These are phyloP conservation scores for Gossypium davidsonii DNA, from an alignment of 441 rosid genomes.

Conservation along the genomic window DNA sequence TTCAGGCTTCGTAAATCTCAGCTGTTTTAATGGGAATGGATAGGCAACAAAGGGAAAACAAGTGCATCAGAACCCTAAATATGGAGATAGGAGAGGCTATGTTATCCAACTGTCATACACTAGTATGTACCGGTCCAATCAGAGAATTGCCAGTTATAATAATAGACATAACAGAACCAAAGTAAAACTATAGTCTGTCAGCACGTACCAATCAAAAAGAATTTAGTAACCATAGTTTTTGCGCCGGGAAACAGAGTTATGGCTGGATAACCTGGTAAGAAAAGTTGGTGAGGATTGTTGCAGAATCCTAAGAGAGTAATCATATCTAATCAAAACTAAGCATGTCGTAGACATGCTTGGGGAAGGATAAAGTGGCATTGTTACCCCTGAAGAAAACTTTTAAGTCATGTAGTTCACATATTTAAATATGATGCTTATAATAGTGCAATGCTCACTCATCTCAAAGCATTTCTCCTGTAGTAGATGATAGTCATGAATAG, in stretches of 20 bases:
- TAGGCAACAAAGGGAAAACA: conserved; percentile 71
- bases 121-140: conserved; percentile 23
- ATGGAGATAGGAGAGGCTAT: conserved; percentile 56
- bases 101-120: conserved; percentile 33
- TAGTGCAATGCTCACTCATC: not conserved
- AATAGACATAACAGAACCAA: conserved; percentile 14
- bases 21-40: conserved; percentile 81
- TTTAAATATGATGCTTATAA: not conserved
- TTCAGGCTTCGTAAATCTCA: conserved; percentile 84
- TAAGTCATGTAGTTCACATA: not conserved
- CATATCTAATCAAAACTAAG: not conserved
- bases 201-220: conserved; percentile 32
- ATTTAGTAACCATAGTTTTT: conserved; percentile 78
- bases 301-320: conserved; percentile 15
- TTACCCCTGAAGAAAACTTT: not conserved
- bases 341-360: not conserved
- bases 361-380: not conserved
- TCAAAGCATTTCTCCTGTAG: not conserved
- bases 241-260: conserved; percentile 65
- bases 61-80: conserved; percentile 63
- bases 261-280: conserved; percentile 80
- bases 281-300: conserved; percentile 34
- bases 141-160: conserved; percentile 23
- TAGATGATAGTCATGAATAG: not conserved
- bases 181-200: conserved; percentile 39